Percentiles rank a stretch among this genome's conserved stretches.
Conservation (phyloP, 1,139 yeast genomes). For the Saccharomycopsis hybrid region DNA sequence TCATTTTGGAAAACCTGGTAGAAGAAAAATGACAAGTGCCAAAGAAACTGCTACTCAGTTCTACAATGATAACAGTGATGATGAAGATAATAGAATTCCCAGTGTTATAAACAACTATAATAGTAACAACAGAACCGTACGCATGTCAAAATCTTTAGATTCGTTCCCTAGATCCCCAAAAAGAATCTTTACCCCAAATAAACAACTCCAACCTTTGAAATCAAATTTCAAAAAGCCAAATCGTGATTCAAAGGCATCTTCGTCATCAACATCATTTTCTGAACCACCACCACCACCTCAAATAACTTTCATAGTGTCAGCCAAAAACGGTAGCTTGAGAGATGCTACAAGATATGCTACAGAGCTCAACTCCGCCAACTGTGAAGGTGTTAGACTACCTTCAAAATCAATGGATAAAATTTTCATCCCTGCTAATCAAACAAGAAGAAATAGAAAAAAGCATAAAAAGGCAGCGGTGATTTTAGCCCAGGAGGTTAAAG, state of each 20-base stretch:
- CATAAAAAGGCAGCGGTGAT: constrained; percentile 25
- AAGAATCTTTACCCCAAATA: constrained; percentile 41
- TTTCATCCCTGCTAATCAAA: constrained; percentile 56
- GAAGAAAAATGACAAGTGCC: too few species aligned
- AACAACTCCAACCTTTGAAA: constrained; percentile 30
- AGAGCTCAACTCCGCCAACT: constrained; percentile 58
- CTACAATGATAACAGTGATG: constrained; percentile 8
- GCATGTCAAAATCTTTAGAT: constrained; percentile 22
- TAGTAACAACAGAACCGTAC: constrained; percentile 11
- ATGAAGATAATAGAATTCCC: constrained; percentile 2
- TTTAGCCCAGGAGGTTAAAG: constrained; percentile 10
- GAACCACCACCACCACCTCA: too few species aligned
- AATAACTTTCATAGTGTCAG: constrained; percentile 53
- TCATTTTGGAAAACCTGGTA: background rate
- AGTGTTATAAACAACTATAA: constrained; percentile 1
- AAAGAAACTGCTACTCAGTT: background rate
- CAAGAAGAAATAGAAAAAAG: constrained; percentile 26
- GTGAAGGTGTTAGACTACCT: constrained; percentile 61
- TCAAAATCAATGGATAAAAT: constrained; percentile 46
- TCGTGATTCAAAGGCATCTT: background rate
- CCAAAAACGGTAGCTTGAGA: constrained; percentile 57
- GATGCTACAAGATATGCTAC: constrained; percentile 77
- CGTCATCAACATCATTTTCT: too few species aligned
- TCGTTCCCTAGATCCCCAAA: constrained; percentile 30
- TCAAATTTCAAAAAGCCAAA: constrained; percentile 34